These are phyloP conservation scores for Picea abies DNA, from an alignment of 83 land plant genomes.

Conservation along the genomic window DNA sequence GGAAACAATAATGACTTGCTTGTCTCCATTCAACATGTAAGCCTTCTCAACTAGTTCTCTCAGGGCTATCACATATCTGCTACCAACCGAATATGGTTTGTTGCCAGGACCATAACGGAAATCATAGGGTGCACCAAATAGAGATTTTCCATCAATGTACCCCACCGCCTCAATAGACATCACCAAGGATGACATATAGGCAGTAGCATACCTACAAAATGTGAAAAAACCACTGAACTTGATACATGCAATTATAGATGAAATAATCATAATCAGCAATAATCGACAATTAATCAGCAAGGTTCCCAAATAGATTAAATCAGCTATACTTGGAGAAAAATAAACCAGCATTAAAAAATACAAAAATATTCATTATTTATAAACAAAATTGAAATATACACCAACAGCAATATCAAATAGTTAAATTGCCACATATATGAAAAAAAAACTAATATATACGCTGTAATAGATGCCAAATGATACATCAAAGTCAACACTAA, in stretches of 20 bases:
- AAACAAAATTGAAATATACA: too few relatives aligned
- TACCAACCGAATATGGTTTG: conserved; percentile 33
- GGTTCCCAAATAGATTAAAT: not conserved
- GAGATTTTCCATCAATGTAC: conserved; percentile 32
- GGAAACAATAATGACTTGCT: conserved; percentile 43
- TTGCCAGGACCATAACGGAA: conserved; percentile 55
- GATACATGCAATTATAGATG: not conserved
- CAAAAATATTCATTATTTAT: too few relatives aligned
- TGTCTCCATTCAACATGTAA: conserved; percentile 21
- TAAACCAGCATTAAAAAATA: too few relatives aligned
- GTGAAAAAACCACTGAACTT: too few relatives aligned
- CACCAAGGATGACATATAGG: conserved; percentile 43
- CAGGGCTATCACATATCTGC: conserved; percentile 25
- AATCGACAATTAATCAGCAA: not conserved
- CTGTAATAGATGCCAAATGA: too few relatives aligned
- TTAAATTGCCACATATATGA: too few relatives aligned
- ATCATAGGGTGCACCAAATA: conserved; percentile 67
- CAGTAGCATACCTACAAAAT: conserved; percentile 22
- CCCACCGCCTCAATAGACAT: conserved; percentile 32
- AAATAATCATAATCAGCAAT: not conserved
- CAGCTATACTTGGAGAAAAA: not conserved
- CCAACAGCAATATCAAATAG: too few relatives aligned
- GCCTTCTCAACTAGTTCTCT: conserved; percentile 46
- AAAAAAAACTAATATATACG: too few relatives aligned
- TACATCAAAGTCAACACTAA: too few relatives aligned